Evolutionary conservation across 106 monocot species (phyloP), one percentile per base, ranked within the genome.

Genomic region (Narthecium ossifragum): DNA sequence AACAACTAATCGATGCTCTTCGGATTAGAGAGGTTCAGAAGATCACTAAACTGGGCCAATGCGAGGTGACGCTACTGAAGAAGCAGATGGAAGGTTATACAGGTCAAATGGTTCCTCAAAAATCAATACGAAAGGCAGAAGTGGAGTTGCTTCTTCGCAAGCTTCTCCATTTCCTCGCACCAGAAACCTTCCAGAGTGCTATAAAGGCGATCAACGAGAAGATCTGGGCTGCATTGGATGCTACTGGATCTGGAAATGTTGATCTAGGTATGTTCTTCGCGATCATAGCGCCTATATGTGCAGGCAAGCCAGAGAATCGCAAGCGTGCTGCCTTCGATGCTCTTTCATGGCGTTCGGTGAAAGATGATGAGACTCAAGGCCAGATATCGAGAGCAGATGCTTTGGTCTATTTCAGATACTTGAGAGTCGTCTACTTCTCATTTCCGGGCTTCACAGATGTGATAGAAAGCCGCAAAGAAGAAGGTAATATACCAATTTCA

Each of bases 211-310:
- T 75, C 4, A 43, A 63, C 6, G 63, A 75, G 26, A 69, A 64
- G 50, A 63, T 75, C 26, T 75, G 62, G 75, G 22, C 47, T 1
- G 63, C 56, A 22, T 22, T 75, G 57, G 69, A 69, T 39, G 40
- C 34, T 32, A 63, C 56, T 0, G 55, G 75, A 0, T 75, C 69
- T 0, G 75, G 63, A 8, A 69, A 52, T 26, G 31, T 75, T 4
- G 69, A 75, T 38, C 67, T 57, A 15, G 18, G 57, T 7, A 75
- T 75, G 75, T 75, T 75, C 63, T 62, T 75, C 12, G 75, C 75
- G 40, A 49, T 75, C 29, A 21, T 75, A 17, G 68, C 68, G 7
- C 75, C 69, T 6, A 68, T 75, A 31, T 75, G 75, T 28, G 50
- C 54, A 32, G 75, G 75, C 26, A 36, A 57, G 13, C 39, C 41